phyloP scores from a whole-genome alignment of 805 yeast species.

The Saturnispora besseyi region DNA sequence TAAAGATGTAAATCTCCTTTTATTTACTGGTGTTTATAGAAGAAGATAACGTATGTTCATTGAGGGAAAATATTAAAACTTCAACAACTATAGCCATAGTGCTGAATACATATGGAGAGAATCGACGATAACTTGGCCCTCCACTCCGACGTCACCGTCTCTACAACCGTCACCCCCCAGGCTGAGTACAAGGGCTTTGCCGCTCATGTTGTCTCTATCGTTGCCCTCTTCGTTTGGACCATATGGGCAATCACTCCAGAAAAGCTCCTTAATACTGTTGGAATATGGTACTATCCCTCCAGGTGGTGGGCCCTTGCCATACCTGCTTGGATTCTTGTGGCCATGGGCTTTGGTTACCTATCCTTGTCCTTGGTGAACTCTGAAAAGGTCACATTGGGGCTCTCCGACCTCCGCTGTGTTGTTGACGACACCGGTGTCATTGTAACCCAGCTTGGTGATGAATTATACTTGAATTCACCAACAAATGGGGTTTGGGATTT shows the following conservation, averaged over 20 bases:
- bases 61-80: not conserved
- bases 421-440: slow-evolving; percentile 52
- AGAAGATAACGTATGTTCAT: not conserved
- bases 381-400: slow-evolving; percentile 58
- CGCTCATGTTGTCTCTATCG: slow-evolving; percentile 57
- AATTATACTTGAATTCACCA: slow-evolving; percentile 41
- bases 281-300: slow-evolving; percentile 76
- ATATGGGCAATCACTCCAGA: slow-evolving; percentile 74
- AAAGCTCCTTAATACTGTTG: slow-evolving; percentile 38
- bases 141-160: slow-evolving; percentile 57
- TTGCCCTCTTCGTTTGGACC: slow-evolving; percentile 47
- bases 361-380: slow-evolving; percentile 64
- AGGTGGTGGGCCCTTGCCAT: slow-evolving; percentile 85
- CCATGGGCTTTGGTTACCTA: slow-evolving; percentile 64
- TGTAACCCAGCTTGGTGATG: slow-evolving; percentile 18
- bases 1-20: not conserved
- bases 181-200: slow-evolving; percentile 88
- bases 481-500: slow-evolving; percentile 86
- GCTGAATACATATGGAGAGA: not conserved
- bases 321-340: slow-evolving; percentile 62
- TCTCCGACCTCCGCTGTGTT: slow-evolving; percentile 53
- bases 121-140: slow-evolving; percentile 47
- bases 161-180: slow-evolving; percentile 44
- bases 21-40: not conserved
- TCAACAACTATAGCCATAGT: not conserved